Percentiles rank a stretch among this genome's conserved stretches.
phyloP scores from a whole-genome alignment of 116 monocot genomes.

The Zostera marina region DNA sequence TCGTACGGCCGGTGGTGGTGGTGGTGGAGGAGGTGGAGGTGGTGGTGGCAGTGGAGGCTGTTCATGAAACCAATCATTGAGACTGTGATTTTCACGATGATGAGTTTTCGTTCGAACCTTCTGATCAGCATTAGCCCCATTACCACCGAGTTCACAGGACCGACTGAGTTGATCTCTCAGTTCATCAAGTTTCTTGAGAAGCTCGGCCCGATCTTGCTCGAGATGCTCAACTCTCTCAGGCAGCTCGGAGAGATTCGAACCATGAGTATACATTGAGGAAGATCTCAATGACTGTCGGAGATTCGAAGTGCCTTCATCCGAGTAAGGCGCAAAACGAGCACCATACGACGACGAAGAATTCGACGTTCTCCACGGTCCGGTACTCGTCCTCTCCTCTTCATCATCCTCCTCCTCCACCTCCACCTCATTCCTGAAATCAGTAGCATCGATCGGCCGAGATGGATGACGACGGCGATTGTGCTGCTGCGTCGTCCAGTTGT shows the following conservation, averaged over 20 bases:
- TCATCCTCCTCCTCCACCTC: slow-evolving; percentile 10
- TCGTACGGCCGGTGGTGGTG: slow-evolving; percentile 12
- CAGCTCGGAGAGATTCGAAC: slow-evolving; percentile 8
- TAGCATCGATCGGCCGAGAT: slow-evolving; percentile 8
- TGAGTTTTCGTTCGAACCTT: slow-evolving; percentile 12
- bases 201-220: slow-evolving; percentile 49
- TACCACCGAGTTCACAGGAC: slow-evolving; percentile 34
- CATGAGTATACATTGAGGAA: background rate
- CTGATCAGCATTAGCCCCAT: slow-evolving; percentile 16
- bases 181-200: slow-evolving; percentile 74
- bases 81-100: slow-evolving; percentile 14
- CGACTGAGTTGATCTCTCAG: slow-evolving; percentile 58
- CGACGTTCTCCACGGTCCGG: slow-evolving; percentile 2
- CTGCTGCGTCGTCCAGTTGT: no score
- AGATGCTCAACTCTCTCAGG: slow-evolving; percentile 21
- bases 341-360: background rate
- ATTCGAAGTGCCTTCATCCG: slow-evolving; percentile 39
- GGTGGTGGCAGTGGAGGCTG: background rate
- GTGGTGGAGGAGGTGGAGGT: background rate
- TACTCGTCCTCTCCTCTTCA: slow-evolving; percentile 5
- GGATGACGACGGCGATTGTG: background rate
- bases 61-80: slow-evolving; percentile 22
- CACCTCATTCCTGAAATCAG: background rate
- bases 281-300: slow-evolving; percentile 15
- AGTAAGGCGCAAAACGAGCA: slow-evolving; percentile 12